A percentile compares a stretch with the other conserved stretches of the same genome.
These are phyloP conservation scores for Claviceps digitariae DNA, from an alignment of 2,329 filamentous ascomycete genomes.

Conservation along the genomic window DNA sequence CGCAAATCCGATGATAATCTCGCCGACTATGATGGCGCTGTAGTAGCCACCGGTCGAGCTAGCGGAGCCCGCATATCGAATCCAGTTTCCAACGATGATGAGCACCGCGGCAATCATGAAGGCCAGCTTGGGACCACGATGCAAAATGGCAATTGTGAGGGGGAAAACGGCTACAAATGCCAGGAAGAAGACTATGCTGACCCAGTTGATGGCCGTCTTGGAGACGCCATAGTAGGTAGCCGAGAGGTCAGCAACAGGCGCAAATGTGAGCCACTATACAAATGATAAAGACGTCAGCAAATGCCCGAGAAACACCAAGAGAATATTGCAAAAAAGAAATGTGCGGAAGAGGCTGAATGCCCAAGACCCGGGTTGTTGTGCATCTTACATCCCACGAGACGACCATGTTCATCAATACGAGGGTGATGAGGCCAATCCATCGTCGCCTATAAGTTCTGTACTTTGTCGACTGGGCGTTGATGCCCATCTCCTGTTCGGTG, in stretches of 20 bases:
- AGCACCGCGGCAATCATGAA: slow-evolving; percentile 62
- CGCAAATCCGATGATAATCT: slow-evolving; percentile 76
- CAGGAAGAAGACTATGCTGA: slow-evolving; percentile 78
- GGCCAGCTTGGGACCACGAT: slow-evolving; percentile 64
- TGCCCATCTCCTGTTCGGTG: slow-evolving; percentile 8
- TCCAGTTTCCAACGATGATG: slow-evolving; percentile 76
- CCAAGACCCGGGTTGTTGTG: not conserved
- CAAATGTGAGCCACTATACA: slow-evolving; percentile 72
- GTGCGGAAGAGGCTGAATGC: not conserved
- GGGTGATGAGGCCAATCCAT: slow-evolving; percentile 74
- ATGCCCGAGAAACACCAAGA: not conserved
- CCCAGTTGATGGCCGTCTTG: slow-evolving; percentile 78
- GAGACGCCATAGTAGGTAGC: slow-evolving; percentile 63
- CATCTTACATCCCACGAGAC: slow-evolving; percentile 86
- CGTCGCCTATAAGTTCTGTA: slow-evolving; percentile 60
- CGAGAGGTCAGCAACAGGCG: slow-evolving; percentile 63
- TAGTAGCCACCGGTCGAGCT: slow-evolving; percentile 47
- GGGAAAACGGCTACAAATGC: slow-evolving; percentile 65
- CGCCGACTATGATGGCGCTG: slow-evolving; percentile 73
- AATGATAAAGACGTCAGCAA: not conserved
- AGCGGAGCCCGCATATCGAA: slow-evolving; percentile 63
- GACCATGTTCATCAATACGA: slow-evolving; percentile 81
- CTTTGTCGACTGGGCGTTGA: slow-evolving; percentile 15
- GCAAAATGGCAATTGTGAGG: slow-evolving; percentile 60
- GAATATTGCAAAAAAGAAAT: not conserved